Evolutionary conservation across 2,329 filamentous ascomycete genomes (phyloP), one percentile per base, ranked within the genome.

Genomic region (Exophiala mesophila): DNA sequence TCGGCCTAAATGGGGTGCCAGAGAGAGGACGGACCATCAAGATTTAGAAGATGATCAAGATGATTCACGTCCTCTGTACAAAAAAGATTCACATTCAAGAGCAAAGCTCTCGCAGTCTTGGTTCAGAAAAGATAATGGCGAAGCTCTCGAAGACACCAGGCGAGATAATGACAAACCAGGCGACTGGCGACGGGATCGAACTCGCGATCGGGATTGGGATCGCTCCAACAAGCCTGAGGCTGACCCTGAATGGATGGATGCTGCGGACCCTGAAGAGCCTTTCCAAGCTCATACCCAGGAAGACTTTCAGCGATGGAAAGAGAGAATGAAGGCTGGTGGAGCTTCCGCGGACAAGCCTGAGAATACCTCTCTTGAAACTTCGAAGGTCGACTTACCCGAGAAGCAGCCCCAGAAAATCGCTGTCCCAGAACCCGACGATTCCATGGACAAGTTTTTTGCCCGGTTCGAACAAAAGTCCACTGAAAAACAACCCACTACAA

Each of bases 231-330:
- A 72, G 50, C 64, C 65, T 30, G 88, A 94, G 59, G 81, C 85
- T 52, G 87, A 94, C 37, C 89, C 90, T 4, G 89, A 95, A 64
- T 95, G 63, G 90, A 74, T 95, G 64, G 88, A 94, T 59, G 76
- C 82, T 45, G 79, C 80, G 12, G 74, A 72, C 32, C 66, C 74
- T 16, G 82, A 83, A 13, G 48, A 51, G 23, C 41, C 48, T 4
- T 51, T 46, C 24, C 78, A 83, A 56, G 77, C 74, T 4, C 85
- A 87, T 56, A 95, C 88, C 1, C 83, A 87, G 57, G 88, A 94
- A 59, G 89, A 96, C 54, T 94, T 96, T 63, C 83, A 94, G 66
- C 86, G 86, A 54, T 96, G 90, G 80, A 95, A 95, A 74, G 87
- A 94, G 56, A 77, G 76, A 51, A 94, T 94, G 88, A 90, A 85